phyloP scores from a whole-genome alignment of 2,329 filamentous ascomycete genomes.

The Fusarium nematophilum region DNA sequence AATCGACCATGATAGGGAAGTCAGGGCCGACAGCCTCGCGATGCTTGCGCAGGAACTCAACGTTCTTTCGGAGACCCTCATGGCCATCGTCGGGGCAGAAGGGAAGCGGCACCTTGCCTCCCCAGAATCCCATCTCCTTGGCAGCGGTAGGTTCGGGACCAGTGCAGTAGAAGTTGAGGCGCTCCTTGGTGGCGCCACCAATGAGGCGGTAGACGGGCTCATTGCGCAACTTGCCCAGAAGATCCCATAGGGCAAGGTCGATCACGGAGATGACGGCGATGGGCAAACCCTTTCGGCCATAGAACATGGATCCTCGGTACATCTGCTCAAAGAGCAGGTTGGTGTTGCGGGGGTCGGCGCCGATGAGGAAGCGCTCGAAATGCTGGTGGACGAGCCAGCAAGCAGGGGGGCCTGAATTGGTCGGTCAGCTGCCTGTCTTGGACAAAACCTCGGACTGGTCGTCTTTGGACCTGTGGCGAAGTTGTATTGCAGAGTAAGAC shows the following conservation, averaged over 20 bases:
- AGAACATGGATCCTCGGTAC: constrained; percentile 97
- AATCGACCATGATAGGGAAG: constrained; percentile 94
- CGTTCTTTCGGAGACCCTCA: constrained; percentile 85
- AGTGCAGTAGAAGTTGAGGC: constrained; percentile 93
- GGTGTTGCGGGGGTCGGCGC: constrained; percentile 88
- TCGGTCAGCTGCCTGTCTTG: constrained; percentile 11
- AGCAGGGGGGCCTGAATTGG: constrained; percentile 77
- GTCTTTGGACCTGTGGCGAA: neutral
- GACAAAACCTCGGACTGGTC: neutral
- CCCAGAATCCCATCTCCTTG: constrained; percentile 88
- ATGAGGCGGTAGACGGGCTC: constrained; percentile 97
- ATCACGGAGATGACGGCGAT: constrained; percentile 94
- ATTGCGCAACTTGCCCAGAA: constrained; percentile 88
- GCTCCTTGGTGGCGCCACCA: constrained; percentile 86
- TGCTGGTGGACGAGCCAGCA: constrained; percentile 96
- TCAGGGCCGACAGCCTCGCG: constrained; percentile 87
- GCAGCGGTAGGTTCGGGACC: constrained; percentile 85
- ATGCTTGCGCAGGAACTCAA: constrained; percentile 88
- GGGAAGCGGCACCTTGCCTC: constrained; percentile 89
- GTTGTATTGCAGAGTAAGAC: constrained; percentile 17
- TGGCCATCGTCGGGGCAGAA: constrained; percentile 90
- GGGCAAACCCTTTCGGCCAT: constrained; percentile 91
- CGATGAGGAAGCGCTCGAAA: constrained; percentile 91
- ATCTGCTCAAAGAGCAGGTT: constrained; percentile 96
- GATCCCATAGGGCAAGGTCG: constrained; percentile 92